A percentile compares a stretch with the other conserved stretches of the same genome.
These are phyloP conservation scores for Plasmodium ovale DNA, from an alignment of 169 alveolate genomes.

Conservation along the genomic window DNA sequence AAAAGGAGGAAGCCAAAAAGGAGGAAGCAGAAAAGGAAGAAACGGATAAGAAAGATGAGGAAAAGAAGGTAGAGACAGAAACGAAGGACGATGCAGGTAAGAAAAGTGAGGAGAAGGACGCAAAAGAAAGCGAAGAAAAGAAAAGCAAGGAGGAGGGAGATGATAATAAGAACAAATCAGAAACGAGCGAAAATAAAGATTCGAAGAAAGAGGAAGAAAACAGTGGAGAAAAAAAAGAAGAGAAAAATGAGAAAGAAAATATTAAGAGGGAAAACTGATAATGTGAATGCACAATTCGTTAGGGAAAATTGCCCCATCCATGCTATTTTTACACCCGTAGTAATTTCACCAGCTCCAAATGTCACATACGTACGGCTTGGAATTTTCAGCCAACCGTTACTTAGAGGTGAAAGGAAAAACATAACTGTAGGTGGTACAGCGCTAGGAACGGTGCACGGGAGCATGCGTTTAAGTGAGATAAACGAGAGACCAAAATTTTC, in stretches of 20 bases:
- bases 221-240: background rate
- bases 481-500: too few relatives aligned
- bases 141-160: conserved; percentile 58
- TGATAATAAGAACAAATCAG: conserved; percentile 42
- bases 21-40: conserved; percentile 55
- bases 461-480: too few relatives aligned
- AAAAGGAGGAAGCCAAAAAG: conserved; percentile 12
- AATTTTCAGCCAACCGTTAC: too few relatives aligned
- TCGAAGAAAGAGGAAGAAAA: conserved; percentile 8
- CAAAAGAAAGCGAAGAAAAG: conserved; percentile 44
- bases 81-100: conserved; percentile 53
- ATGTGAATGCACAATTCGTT: too few relatives aligned
- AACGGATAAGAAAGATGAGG: conserved; percentile 37
- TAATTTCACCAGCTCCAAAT: too few relatives aligned
- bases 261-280: conserved; percentile 9
- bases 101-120: conserved; percentile 80
- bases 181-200: conserved; percentile 20
- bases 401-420: too few relatives aligned
- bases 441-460: too few relatives aligned
- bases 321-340: too few relatives aligned
- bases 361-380: too few relatives aligned
- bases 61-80: conserved; percentile 76
- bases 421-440: too few relatives aligned
- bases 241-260: conserved; percentile 28
- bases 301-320: too few relatives aligned